These are phyloP conservation scores for Mucor racemosus DNA, from an alignment of 371 early-diverging fungal species.

Conservation along the genomic window DNA sequence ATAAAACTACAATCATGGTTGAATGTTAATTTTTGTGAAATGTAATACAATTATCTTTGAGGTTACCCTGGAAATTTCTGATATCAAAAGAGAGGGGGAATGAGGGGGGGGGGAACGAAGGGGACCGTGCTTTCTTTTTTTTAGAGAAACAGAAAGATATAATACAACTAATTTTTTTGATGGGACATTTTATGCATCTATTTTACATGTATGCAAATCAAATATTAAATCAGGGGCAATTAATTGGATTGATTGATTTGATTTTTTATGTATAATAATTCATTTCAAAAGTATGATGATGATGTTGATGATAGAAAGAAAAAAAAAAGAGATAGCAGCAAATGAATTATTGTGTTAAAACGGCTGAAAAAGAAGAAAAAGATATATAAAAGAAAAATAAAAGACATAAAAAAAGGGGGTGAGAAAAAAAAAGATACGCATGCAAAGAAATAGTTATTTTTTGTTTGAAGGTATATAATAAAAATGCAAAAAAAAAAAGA, in stretches of 20 bases:
- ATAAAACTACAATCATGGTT: constrained; percentile 6
- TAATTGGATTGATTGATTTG: not conserved
- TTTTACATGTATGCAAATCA: not conserved
- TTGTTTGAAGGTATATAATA: constrained; percentile 5
- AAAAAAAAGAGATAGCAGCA: not conserved
- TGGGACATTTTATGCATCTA: not conserved
- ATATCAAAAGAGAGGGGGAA: not conserved
- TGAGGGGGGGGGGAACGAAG: not conserved
- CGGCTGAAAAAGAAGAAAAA: not conserved
- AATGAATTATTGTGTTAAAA: not conserved
- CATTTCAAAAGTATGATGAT: constrained; percentile 3
- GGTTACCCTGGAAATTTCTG: constrained; percentile 1
- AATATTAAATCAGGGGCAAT: not conserved
- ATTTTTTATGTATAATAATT: constrained; percentile 1
- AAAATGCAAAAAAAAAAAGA: constrained; percentile 6
- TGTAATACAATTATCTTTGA: not conserved
- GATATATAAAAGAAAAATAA: constrained; percentile 7
- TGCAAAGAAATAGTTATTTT: constrained; percentile 4
- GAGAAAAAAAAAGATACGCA: constrained; percentile 18
- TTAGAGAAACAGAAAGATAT: too few species aligned
- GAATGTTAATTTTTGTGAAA: constrained; percentile 3
- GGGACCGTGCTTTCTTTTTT: not conserved
- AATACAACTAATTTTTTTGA: not conserved
- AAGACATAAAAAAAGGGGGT: constrained; percentile 1
- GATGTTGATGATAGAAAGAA: not conserved